A percentile compares a stretch with the other conserved stretches of the same genome.
These are phyloP conservation scores for Rhododendron simsii DNA, from an alignment of 148 eudicot genomes.

Conservation along the genomic window DNA sequence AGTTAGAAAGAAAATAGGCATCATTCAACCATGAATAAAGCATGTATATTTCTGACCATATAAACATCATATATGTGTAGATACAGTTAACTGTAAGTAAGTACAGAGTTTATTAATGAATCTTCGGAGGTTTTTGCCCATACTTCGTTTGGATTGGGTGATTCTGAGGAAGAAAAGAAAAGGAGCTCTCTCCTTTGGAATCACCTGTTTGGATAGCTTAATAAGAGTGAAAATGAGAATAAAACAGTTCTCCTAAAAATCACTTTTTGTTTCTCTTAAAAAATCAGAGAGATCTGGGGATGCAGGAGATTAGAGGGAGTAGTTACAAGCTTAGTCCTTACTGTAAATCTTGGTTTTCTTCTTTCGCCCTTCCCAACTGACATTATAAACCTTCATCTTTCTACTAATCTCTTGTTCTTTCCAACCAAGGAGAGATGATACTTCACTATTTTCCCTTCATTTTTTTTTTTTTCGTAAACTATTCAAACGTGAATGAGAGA, in stretches of 20 bases:
- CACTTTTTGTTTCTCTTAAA: background rate
- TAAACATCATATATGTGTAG: background rate
- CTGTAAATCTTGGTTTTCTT: background rate
- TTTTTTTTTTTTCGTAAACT: background rate
- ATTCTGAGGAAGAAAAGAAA: background rate
- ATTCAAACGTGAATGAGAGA: background rate
- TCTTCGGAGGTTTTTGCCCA: background rate
- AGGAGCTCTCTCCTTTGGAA: background rate
- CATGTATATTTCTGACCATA: background rate
- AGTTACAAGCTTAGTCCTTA: background rate
- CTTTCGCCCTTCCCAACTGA: background rate
- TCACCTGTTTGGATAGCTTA: background rate
- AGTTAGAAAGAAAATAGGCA: background rate
- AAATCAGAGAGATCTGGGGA: background rate
- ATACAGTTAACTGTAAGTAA: background rate
- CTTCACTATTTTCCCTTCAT: background rate
- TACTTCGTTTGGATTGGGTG: background rate
- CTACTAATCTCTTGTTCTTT: background rate
- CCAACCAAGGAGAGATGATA: background rate
- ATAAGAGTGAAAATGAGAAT: background rate
- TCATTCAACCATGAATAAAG: background rate
- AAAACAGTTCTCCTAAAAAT: background rate
- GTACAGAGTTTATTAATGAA: background rate
- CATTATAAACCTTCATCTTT: background rate
- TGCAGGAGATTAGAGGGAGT: background rate